Conservation (phyloP, 2,329 filamentous ascomycete species). For the Curvularia eragrostidis region DNA sequence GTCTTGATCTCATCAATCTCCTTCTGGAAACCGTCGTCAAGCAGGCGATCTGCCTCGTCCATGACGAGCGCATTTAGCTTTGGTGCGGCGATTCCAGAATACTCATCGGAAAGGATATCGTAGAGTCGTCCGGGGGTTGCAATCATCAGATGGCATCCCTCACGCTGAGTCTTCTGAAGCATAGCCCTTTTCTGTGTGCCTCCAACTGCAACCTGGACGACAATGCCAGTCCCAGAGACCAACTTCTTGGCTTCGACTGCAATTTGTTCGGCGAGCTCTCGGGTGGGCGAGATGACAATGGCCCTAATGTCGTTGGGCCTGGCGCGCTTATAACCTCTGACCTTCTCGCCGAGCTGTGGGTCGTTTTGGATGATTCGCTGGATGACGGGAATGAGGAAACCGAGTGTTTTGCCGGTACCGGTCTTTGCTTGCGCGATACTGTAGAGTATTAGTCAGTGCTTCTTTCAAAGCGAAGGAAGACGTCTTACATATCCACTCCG, state of each 20-base stretch:
- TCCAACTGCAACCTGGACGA: constrained; percentile 83
- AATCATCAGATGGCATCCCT: constrained; percentile 88
- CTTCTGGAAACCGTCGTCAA: constrained; percentile 63
- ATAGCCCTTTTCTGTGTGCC: constrained; percentile 79
- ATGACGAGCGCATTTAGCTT: constrained; percentile 66
- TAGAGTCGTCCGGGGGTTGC: constrained; percentile 88
- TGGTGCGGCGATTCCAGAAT: constrained; percentile 68
- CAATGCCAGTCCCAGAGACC: constrained; percentile 68
- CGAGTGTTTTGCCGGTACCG: constrained; percentile 94
- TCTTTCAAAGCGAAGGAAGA: not conserved
- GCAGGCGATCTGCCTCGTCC: constrained; percentile 71
- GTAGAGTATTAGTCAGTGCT: constrained; percentile 24
- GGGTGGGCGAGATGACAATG: constrained; percentile 67
- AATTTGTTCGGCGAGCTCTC: constrained; percentile 70
- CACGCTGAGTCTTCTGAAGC: constrained; percentile 69
- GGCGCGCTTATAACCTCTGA: constrained; percentile 51
- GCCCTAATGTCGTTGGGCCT: constrained; percentile 62
- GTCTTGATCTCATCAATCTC: constrained; percentile 58
- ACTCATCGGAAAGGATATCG: constrained; percentile 75
- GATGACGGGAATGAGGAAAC: constrained; percentile 85
- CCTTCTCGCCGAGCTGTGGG: constrained; percentile 63
- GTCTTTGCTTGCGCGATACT: constrained; percentile 89
- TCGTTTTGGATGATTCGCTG: constrained; percentile 76
- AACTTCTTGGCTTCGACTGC: constrained; percentile 76
- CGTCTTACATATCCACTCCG: constrained; percentile 79